These are phyloP conservation scores for Recurvomyces mirabilis DNA, from an alignment of 495 filamentous ascomycete species.

Conservation along the genomic window DNA sequence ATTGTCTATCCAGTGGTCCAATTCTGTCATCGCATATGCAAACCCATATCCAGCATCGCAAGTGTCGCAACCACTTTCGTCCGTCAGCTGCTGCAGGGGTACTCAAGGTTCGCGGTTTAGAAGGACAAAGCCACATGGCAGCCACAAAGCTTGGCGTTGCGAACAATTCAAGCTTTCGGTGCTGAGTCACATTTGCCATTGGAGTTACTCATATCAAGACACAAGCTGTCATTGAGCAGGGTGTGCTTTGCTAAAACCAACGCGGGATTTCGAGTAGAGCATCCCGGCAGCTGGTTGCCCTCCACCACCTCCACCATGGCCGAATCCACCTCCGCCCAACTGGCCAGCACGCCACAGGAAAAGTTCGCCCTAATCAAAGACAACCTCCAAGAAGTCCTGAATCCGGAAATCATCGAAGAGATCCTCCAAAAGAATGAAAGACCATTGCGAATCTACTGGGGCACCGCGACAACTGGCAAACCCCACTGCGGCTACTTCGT, in stretches of 20 bases:
- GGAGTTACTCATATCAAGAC: too few species aligned
- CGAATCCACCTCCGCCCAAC: background rate
- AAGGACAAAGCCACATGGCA: too few species aligned
- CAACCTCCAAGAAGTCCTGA: conserved; percentile 76
- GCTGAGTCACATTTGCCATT: too few species aligned
- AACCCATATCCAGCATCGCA: background rate
- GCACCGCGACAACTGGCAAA: conserved; percentile 69
- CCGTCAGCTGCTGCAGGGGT: too few species aligned
- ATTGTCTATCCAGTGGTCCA: conserved; percentile 11
- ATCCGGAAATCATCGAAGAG: conserved; percentile 72
- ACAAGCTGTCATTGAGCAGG: too few species aligned
- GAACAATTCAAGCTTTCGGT: too few species aligned
- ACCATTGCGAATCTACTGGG: conserved; percentile 75
- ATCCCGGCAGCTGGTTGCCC: background rate
- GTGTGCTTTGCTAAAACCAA: too few species aligned
- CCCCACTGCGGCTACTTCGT: conserved; percentile 83
- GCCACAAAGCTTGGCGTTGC: too few species aligned
- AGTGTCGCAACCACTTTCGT: too few species aligned
- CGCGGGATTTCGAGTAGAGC: too few species aligned
- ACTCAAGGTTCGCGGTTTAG: too few species aligned
- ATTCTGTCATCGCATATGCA: conserved; percentile 1
- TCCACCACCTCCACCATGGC: conserved; percentile 4
- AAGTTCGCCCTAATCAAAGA: conserved; percentile 62
- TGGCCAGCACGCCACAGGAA: conserved; percentile 23
- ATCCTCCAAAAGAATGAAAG: conserved; percentile 59